Conservation (phyloP, 73 alveolate species). For the Paramecium caudatum region DNA sequence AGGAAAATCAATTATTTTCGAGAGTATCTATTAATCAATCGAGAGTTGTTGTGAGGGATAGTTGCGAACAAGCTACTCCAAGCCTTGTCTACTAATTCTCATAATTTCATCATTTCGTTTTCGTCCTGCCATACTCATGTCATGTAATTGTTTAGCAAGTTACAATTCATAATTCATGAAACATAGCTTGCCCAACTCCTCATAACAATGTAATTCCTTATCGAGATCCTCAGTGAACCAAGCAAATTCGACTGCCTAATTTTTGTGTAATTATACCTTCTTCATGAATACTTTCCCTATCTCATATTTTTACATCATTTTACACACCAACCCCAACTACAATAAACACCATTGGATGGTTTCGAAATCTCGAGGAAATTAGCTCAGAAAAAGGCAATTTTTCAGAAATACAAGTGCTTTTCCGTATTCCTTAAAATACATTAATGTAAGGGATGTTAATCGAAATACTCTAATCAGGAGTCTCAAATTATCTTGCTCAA, state of each 20-base stretch:
- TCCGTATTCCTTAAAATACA: not conserved
- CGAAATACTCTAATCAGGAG: not conserved
- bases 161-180: not conserved
- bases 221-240: constrained; percentile 34
- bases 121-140: constrained; percentile 9
- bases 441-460: not conserved
- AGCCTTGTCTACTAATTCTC: not conserved
- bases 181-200: constrained; percentile 47
- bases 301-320: constrained; percentile 25
- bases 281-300: not conserved
- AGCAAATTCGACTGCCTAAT: constrained; percentile 28
- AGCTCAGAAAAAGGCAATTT: not conserved
- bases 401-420: not conserved
- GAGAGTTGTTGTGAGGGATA: not conserved
- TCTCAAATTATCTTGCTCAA: not conserved
- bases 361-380: constrained; percentile 32
- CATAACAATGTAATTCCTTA: constrained; percentile 38
- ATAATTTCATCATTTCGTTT: not conserved
- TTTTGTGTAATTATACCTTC: not conserved
- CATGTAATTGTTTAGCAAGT: constrained; percentile 16
- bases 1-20: constrained; percentile 45
- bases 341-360: not conserved
- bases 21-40: not conserved
- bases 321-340: constrained; percentile 3
- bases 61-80: not conserved